A percentile compares a stretch with the other conserved stretches of the same genome.
Evolutionary conservation across 2,329 filamentous ascomycete genomes (phyloP).

Genomic region (Sclerotinia borealis): DNA sequence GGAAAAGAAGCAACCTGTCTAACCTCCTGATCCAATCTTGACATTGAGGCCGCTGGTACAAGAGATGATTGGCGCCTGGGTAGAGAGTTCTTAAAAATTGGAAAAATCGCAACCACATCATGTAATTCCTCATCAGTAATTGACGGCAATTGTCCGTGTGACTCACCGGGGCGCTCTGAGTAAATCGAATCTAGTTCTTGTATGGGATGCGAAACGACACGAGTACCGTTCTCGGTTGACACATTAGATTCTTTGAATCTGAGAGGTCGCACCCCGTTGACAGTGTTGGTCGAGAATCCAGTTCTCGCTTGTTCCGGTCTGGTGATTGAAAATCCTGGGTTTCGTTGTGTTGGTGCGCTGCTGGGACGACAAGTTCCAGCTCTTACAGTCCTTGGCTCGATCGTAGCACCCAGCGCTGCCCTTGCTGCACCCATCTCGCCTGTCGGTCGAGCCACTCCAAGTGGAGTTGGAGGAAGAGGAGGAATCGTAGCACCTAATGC

Average conservation of each 20-base stretch:
- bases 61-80: too few relatives aligned
- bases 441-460: neutral
- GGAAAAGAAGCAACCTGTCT: neutral
- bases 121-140: neutral
- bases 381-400: neutral
- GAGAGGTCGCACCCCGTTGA: neutral
- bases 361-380: neutral
- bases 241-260: neutral
- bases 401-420: neutral
- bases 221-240: neutral
- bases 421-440: neutral
- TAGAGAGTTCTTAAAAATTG: neutral
- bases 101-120: neutral
- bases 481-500: neutral
- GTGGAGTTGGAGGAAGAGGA: neutral
- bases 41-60: neutral
- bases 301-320: neutral
- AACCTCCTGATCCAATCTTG: neutral
- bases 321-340: neutral
- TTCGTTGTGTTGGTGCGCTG: neutral
- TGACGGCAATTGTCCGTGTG: neutral
- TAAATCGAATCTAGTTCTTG: neutral
- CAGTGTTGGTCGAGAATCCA: neutral
- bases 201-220: neutral
- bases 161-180: neutral